Percentiles rank a stretch among this genome's conserved stretches.
Evolutionary conservation across 768 basidiomycete genomes (phyloP).

Genomic region (Clavaria fumosa): DNA sequence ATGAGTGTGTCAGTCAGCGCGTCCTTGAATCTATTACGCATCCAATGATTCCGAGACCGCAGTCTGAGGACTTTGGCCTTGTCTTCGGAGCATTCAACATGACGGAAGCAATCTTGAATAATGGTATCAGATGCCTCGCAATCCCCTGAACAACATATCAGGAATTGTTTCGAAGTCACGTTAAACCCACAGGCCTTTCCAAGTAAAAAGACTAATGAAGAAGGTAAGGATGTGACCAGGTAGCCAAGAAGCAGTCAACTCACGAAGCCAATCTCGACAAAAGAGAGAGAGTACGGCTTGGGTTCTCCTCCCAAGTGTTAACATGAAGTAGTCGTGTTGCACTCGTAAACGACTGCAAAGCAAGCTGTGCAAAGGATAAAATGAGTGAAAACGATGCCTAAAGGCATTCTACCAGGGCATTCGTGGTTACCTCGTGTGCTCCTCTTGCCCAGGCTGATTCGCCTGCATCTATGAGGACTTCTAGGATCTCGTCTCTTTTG

Average conservation of each 20-base stretch:
- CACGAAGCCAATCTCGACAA: conserved; percentile 47
- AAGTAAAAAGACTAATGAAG: conserved; percentile 35
- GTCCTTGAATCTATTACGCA: conserved; percentile 37
- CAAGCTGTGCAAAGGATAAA: conserved; percentile 29
- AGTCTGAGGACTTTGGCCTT: conserved; percentile 36
- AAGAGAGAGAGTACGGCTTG: conserved; percentile 33
- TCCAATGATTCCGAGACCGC: conserved; percentile 49
- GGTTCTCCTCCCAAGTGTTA: conserved; percentile 37
- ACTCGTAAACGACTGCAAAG: conserved; percentile 44
- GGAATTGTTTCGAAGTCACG: background rate
- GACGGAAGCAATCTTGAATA: conserved; percentile 37
- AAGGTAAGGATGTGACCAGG: background rate
- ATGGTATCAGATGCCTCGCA: conserved; percentile 35
- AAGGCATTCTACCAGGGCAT: background rate
- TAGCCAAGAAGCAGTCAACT: conserved; percentile 14
- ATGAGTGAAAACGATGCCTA: background rate
- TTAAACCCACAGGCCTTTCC: conserved; percentile 30
- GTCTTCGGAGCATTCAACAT: conserved; percentile 35
- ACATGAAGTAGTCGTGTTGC: conserved; percentile 38
- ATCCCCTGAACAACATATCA: conserved; percentile 30
- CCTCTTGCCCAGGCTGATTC: conserved; percentile 58
- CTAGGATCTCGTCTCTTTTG: conserved; percentile 43
- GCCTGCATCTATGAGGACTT: conserved; percentile 50
- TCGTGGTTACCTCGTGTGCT: conserved; percentile 45
- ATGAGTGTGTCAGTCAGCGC: conserved; percentile 43